Base-by-base conservation (phyloP, 2,329 filamentous ascomycete genomes). In the Phoma sp. region DNA sequence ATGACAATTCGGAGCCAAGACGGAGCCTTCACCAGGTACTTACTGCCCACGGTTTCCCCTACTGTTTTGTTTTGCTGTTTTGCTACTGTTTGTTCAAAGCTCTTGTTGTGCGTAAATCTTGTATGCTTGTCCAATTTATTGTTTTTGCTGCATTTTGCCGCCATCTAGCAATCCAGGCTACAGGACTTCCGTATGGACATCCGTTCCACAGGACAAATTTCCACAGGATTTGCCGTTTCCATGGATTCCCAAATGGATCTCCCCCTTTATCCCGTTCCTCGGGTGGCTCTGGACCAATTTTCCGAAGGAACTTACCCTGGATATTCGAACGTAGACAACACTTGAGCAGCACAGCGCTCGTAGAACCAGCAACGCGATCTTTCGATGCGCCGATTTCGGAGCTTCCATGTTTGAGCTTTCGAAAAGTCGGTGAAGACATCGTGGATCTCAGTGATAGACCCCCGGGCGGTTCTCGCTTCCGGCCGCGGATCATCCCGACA, bases 1-100 rank as follows among this genome's bases (percentile, higher is more conserved):
- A 76, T 76, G 73, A 72, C 72, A 74, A 70, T 70, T 76, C 73
- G 72, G 72, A 76, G 70, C 69, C 73, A 71, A 73, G 66, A 72
- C 67, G 66, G 67, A 75, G 68, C 68, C 72, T 65, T 70, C 64
- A 69, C 71, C 62, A 76, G 73, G 73, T 76, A 76, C 70, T 75
- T 76, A 76, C 68, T 73, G 70, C 71, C 72, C 73, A 71, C 58
- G 71, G 70, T 74, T 60, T 64, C 60, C 64, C 57, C 57, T 59
- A 54, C 47, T 55, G 52, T 63, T 65, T 55, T 66, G 60, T 58
- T 69, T 67, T 45, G 53, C 60, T 43, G 25, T 9, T 52, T 61
- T 66, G 58, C 41, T 55, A 38, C 58, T 53, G 60, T 55, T 47
- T 42, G 47, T 55, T 39, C 44, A 45, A 54, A 53, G 40, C 57